Percentiles rank a stretch among this genome's conserved stretches.
phyloP scores from a whole-genome alignment of 805 yeast genomes.

The Yamadazyma tumulicola region DNA sequence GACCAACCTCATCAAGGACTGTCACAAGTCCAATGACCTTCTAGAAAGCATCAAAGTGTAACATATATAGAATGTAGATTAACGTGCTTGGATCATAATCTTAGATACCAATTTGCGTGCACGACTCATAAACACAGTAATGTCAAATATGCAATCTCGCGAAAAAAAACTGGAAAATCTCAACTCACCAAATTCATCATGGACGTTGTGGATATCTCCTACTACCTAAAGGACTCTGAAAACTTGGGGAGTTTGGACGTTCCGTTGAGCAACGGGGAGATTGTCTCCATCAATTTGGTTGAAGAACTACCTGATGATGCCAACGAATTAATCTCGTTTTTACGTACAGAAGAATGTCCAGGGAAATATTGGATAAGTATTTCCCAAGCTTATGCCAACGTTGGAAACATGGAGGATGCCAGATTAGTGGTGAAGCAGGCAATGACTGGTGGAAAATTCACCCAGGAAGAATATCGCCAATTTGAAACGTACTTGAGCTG shows the following conservation, averaged over 20 bases:
- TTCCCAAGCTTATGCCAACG: slow-evolving; percentile 74
- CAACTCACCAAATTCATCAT: too few species aligned
- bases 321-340: slow-evolving; percentile 69
- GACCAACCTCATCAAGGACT: slow-evolving; percentile 4
- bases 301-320: slow-evolving; percentile 90
- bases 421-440: slow-evolving; percentile 61
- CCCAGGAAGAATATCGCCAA: slow-evolving; percentile 3
- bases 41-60: slow-evolving; percentile 5
- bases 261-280: slow-evolving; percentile 74
- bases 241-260: slow-evolving; percentile 47
- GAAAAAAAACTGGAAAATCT: too few species aligned
- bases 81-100: too few species aligned
- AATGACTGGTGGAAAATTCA: slow-evolving; percentile 15
- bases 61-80: too few species aligned
- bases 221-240: slow-evolving; percentile 30
- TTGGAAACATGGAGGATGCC: slow-evolving; percentile 58
- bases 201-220: slow-evolving; percentile 21
- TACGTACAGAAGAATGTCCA: slow-evolving; percentile 77
- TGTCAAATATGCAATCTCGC: too few species aligned
- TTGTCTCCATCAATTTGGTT: slow-evolving; percentile 76
- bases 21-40: slow-evolving; percentile 9
- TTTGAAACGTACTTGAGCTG: slow-evolving; percentile 34
- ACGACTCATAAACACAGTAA: too few species aligned
- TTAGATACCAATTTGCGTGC: too few species aligned
- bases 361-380: slow-evolving; percentile 80